phyloP scores from a whole-genome alignment of 2,329 filamentous ascomycete species.

The Xenoacremonium recifei region DNA sequence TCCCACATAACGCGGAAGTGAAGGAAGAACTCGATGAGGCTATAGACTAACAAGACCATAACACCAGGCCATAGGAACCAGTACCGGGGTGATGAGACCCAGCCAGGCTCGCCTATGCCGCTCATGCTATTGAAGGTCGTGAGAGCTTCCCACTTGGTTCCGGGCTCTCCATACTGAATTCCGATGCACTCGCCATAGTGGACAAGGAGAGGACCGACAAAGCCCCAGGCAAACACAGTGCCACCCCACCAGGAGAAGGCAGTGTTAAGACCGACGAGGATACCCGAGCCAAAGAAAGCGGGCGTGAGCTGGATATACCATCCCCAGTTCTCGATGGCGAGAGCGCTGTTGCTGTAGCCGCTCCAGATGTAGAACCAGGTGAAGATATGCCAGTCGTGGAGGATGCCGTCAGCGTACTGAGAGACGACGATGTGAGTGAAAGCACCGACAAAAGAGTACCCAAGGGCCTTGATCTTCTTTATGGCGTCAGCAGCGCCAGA shows the following conservation, averaged over 20 bases:
- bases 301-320: slow-evolving; percentile 60
- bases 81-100: slow-evolving; percentile 37
- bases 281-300: slow-evolving; percentile 58
- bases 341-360: slow-evolving; percentile 47
- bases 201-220: slow-evolving; percentile 47
- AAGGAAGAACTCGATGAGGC: slow-evolving; percentile 39
- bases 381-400: slow-evolving; percentile 58
- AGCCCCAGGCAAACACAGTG: slow-evolving; percentile 52
- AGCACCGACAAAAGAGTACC: slow-evolving; percentile 48
- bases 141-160: slow-evolving; percentile 28
- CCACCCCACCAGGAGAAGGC: slow-evolving; percentile 57
- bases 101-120: slow-evolving; percentile 26
- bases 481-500: slow-evolving; percentile 51
- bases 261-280: slow-evolving; percentile 52
- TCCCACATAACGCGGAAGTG: slow-evolving; percentile 37
- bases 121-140: slow-evolving; percentile 31
- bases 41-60: slow-evolving; percentile 42
- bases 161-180: slow-evolving; percentile 26
- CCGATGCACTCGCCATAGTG: slow-evolving; percentile 54
- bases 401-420: slow-evolving; percentile 57
- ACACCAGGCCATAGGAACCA: slow-evolving; percentile 45
- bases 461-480: slow-evolving; percentile 56
- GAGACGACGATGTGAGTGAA: slow-evolving; percentile 54
- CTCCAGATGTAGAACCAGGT: slow-evolving; percentile 56
- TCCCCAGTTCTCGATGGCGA: slow-evolving; percentile 59